Base-by-base conservation (phyloP, 371 early-diverging fungal species). In the Entomophthora muscae region DNA sequence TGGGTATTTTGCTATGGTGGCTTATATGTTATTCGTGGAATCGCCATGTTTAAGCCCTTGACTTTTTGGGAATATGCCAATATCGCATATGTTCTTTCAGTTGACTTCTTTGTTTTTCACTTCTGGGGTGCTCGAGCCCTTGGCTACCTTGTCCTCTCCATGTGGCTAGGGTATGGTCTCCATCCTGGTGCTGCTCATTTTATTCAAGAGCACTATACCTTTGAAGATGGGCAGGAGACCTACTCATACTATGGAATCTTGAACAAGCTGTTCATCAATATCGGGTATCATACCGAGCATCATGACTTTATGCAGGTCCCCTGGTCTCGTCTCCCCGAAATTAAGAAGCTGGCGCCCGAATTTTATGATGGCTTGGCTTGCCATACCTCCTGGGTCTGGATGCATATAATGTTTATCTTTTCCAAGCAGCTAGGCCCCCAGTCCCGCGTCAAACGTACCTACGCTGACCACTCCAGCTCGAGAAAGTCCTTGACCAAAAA, bases 121-220 rank as follows among this genome's bases (percentile, higher is more conserved):
- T 71, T 73, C 55, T 86, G 87, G 66, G 92, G 92, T 7, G 67
- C 70, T 61, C 71, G 76, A 61, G 90, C 87, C 1, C 67, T 91
- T 27, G 33, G 75, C 22, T 98, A 94, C 71, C 73, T 93, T 23
- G 75, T 82, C 65, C 65, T 84, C 23, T 87, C 88, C 17, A 80
- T 93, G 32, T 88, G 85, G 76, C 79, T 94, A 59, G 95, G 95
- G 32, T 94, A 89, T 70, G 85, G 89, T 28, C 72, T 94, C 28
- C 97, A 98, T 74, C 96, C 96, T 17, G 91, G 88, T 29, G 95
- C 96, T 2, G 97, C 92, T 23, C 98, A 98, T 71, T 94, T 96
- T 64, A 87, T 98, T 67, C 93, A 93, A 75, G 98, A 98, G 77
- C 97, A 98, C 75, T 98, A 91, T 71, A 91, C 91, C 26, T 94